phyloP scores from a whole-genome alignment of 2,329 filamentous ascomycete genomes.

The Ustulina deusta region DNA sequence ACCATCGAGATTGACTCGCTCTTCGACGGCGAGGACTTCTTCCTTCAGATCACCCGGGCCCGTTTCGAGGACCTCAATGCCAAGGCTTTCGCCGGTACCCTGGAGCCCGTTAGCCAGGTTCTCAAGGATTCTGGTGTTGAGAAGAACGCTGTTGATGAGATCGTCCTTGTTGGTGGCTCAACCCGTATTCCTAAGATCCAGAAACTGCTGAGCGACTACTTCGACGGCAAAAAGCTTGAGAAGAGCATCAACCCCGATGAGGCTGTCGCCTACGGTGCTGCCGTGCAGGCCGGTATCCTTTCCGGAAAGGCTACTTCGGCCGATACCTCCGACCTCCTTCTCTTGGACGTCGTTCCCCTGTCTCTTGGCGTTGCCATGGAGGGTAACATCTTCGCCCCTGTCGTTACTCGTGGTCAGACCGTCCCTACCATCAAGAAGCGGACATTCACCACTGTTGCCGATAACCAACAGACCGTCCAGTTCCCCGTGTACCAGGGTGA shows the following conservation, averaged over 20 bases:
- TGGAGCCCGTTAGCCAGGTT: constrained; percentile 96
- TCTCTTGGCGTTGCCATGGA: constrained; percentile 99
- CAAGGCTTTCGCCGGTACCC: constrained; percentile 92
- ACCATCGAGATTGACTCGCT: constrained; percentile 99
- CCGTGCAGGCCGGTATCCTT: constrained; percentile 98
- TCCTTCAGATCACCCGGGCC: constrained; percentile 95
- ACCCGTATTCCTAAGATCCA: constrained; percentile 99
- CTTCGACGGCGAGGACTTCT: constrained; percentile 98
- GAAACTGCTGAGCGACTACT: constrained; percentile 99
- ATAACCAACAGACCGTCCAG: constrained; percentile 83
- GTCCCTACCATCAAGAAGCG: constrained; percentile 85
- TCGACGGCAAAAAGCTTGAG: constrained; percentile 99
- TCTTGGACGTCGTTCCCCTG: constrained; percentile 95
- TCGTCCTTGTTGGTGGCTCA: constrained; percentile 97
- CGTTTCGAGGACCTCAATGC: constrained; percentile 99
- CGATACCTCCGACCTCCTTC: constrained; percentile 92
- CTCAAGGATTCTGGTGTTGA: constrained; percentile 90
- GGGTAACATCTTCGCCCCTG: constrained; percentile 97
- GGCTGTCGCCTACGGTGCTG: constrained; percentile 98
- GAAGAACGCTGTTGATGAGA: constrained; percentile 95
- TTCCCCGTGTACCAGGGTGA: constrained; percentile 98
- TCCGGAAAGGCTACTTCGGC: constrained; percentile 97
- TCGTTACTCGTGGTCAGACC: constrained; percentile 83
- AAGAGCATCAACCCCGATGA: constrained; percentile 99
- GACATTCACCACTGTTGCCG: constrained; percentile 86